Evolutionary conservation across 2,329 filamentous ascomycete genomes (phyloP), one percentile per base, ranked within the genome.

Genomic region (Calonectria multiphialidica): DNA sequence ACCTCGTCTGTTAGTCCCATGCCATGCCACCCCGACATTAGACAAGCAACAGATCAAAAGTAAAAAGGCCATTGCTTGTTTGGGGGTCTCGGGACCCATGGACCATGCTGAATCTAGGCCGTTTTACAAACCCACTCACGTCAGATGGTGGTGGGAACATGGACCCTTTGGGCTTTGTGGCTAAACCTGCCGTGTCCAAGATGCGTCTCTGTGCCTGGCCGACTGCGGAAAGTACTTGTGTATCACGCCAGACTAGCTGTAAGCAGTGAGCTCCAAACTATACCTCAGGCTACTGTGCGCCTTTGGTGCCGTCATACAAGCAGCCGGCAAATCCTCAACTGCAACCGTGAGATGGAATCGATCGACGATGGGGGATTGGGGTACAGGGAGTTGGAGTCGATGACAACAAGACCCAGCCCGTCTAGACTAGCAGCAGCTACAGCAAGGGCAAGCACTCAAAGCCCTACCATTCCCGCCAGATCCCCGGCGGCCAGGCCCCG

Each of bases 81-180:
- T 35, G 37, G 30, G 30, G 44, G 55, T 37, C 37, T 49, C 62
- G 42, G 33, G 45, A 28, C 59, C 44, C 61, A 70, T 59, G 47
- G 42, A 44, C 45, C 35, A 68, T 40, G 42, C 65, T 25, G 23
- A 47, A 61, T 50, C 66, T 50, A 64, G 70, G 57, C 70, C 69
- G 61, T 72, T 68, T 73, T 70, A 72, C 62, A 50, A 70, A 49
- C 50, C 66, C 50, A 62, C 66, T 45, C 40, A 63, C 53, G 42
- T 69, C 57, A 30, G 53, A 47, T 55, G 68, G 40, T 53, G 61
- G 33, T 44, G 30, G 23, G 25, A 59, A 70, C 35, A 49, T 50
- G 40, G 49, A 57, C 71, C 59, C 47, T 70, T 57, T 45, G 59
- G 45, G 15, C 55, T 55, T 66, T 62, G 67, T 57, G 49, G 62